phyloP scores from a whole-genome alignment of 768 basidiomycete species.

The Tylopilus sp. region DNA sequence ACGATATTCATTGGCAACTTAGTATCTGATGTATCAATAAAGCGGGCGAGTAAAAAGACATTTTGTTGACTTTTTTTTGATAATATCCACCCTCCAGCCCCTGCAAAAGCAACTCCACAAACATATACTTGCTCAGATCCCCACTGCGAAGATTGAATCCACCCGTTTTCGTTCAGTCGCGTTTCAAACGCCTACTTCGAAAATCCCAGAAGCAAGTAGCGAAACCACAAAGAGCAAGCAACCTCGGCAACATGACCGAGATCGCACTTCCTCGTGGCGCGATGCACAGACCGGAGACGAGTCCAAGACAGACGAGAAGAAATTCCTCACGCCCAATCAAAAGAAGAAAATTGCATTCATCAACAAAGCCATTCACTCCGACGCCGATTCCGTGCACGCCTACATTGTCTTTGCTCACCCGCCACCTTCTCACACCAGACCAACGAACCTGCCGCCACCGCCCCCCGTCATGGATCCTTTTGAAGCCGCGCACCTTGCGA shows the following conservation, averaged over 20 bases:
- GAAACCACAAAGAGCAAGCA: constrained; percentile 29
- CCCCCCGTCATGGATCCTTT: constrained; percentile 58
- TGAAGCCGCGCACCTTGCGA: constrained; percentile 60
- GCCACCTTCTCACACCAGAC: constrained; percentile 37
- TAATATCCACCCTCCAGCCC: constrained; percentile 44
- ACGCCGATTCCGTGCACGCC: constrained; percentile 73
- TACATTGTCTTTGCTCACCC: constrained; percentile 90
- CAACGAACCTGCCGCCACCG: constrained; percentile 50
- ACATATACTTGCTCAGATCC: constrained; percentile 70
- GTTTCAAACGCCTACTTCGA: constrained; percentile 78
- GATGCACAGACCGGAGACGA: constrained; percentile 42
- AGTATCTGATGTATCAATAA: constrained; percentile 68
- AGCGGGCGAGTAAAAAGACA: constrained; percentile 51
- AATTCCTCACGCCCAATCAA: constrained; percentile 73
- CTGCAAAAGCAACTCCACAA: constrained; percentile 70
- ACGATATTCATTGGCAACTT: constrained; percentile 95
- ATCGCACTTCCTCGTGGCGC: constrained; percentile 59
- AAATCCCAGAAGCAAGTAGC: constrained; percentile 43
- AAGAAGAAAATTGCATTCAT: constrained; percentile 96
- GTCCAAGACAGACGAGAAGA: constrained; percentile 50
- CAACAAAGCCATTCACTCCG: constrained; percentile 83
- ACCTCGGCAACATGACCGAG: constrained; percentile 48
- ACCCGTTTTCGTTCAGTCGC: constrained; percentile 91
- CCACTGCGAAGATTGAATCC: constrained; percentile 83
- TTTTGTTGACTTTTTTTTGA: not conserved